A percentile compares a stretch with the other conserved stretches of the same genome.
Conservation (phyloP, 2,329 filamentous ascomycete species). For the Herpomyces periplanetae region DNA sequence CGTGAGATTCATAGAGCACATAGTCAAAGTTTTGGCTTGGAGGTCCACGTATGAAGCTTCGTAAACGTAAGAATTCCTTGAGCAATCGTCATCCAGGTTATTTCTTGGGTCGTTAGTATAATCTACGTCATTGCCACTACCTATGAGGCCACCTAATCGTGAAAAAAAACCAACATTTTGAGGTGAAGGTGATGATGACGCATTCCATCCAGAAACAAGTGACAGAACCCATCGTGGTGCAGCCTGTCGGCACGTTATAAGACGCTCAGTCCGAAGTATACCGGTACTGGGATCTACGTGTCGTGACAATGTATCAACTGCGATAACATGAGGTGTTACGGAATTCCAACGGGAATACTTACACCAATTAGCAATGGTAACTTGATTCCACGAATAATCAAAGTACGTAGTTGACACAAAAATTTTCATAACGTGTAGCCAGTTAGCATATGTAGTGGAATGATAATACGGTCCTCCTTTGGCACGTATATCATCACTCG, state of each 20-base stretch:
- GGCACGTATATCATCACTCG: too few relatives aligned
- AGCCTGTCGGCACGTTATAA: conserved; percentile 20
- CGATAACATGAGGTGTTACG: conserved; percentile 80
- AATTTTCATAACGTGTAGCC: conserved; percentile 40
- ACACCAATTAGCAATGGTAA: conserved; percentile 84
- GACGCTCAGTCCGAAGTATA: conserved; percentile 31
- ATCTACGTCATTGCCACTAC: too few relatives aligned
- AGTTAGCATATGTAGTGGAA: too few relatives aligned
- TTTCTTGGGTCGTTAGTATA: too few relatives aligned
- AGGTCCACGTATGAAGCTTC: conserved; percentile 88
- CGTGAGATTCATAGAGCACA: conserved; percentile 83
- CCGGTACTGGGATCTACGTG: conserved; percentile 19
- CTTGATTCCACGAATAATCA: conserved; percentile 94
- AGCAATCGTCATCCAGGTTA: too few relatives aligned
- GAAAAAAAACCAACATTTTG: too few relatives aligned
- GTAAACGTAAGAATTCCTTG: conserved; percentile 54
- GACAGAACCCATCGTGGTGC: conserved; percentile 42
- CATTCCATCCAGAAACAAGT: too few relatives aligned
- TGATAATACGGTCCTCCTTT: too few relatives aligned
- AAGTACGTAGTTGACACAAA: conserved; percentile 66
- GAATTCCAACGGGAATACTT: conserved; percentile 99
- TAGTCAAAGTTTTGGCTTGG: conserved; percentile 42
- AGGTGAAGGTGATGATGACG: too few relatives aligned
- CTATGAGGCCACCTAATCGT: too few relatives aligned
- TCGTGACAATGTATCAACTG: conserved; percentile 64